Conservation (phyloP, 2,329 filamentous ascomycete species). For the Fonsecaea erecta region DNA sequence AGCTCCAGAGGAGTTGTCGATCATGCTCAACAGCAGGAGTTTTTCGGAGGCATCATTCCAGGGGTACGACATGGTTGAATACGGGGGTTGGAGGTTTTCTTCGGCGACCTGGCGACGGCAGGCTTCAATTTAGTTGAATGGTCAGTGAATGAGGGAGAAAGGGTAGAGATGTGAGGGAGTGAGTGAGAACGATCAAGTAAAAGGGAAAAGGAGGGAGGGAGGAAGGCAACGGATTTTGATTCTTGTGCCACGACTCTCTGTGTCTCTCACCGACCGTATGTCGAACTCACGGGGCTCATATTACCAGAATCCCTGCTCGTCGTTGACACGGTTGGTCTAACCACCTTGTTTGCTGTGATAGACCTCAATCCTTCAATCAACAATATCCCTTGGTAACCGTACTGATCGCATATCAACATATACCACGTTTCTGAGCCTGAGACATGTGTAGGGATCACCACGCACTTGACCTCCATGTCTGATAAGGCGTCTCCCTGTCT, state of each 20-base stretch:
- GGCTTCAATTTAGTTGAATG: neutral
- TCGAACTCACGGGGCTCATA: neutral
- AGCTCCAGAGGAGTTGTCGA: constrained; percentile 18
- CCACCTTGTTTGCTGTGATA: neutral
- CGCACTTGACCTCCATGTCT: no score
- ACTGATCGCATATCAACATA: neutral
- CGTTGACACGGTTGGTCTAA: neutral
- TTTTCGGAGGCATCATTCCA: constrained; percentile 28
- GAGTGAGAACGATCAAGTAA: neutral
- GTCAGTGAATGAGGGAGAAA: neutral
- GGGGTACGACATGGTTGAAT: constrained; percentile 17
- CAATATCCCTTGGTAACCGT: neutral
- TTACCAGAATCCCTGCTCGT: neutral
- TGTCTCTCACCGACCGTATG: neutral
- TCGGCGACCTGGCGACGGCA: no score
- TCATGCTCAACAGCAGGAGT: constrained; percentile 23
- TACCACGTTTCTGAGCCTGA: neutral
- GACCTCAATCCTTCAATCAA: neutral
- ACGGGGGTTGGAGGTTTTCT: no score
- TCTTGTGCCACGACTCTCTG: neutral
- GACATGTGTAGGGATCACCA: no score
- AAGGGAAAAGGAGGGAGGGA: neutral
- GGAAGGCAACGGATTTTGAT: neutral
- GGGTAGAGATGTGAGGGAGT: neutral
- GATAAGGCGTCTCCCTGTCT: neutral